Evolutionary conservation across 306 rosid genomes (phyloP), one percentile per base, ranked within the genome.

Genomic region (Dryas octopetala): DNA sequence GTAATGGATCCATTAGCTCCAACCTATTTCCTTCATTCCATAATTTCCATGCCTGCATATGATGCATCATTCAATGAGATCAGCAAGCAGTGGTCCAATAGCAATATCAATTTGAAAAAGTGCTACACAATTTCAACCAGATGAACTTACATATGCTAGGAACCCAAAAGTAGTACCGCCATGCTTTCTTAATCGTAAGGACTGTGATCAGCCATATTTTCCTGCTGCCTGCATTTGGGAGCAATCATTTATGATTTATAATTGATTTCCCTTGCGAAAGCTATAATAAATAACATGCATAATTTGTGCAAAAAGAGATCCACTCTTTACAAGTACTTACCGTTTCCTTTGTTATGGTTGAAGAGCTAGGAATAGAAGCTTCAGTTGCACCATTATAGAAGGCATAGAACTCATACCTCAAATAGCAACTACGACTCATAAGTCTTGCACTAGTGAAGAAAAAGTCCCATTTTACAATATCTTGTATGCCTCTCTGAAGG

Each of bases 361-460:
- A 23, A 23, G 86, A 16, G 5, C 46, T 47, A 62, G 90, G 41
- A 72, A 1, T 5, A 48, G 63, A 9, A 16, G 74, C 65, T 8
- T 50, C 86, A 32, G 75, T 1, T 59, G 52, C 82, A 46, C 78
- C 85, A 12, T 19, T 28, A 43, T 90, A 86, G 74, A 88, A 90
- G 4, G 74, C 7, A 70, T 90, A 90, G 5, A 88, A 72, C 57
- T 90, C 91, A 75, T 86, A 88, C 82, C 96, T 81, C 73, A 88
- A 55, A 58, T 17, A 88, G 73, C 93, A 90, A 80, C 90, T 86
- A 66, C 76, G 87, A 41, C 88, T 79, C 51, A 80, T 19, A 76
- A 88, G 85, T 76, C 96, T 81, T 0, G 88, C 93, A 2, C 96
- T 93, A 8, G 88, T 57, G 7, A 89, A 86, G 70, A 68, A 75